phyloP scores from a whole-genome alignment of 2,329 filamentous ascomycete species.

The Botrytis cinerea region DNA sequence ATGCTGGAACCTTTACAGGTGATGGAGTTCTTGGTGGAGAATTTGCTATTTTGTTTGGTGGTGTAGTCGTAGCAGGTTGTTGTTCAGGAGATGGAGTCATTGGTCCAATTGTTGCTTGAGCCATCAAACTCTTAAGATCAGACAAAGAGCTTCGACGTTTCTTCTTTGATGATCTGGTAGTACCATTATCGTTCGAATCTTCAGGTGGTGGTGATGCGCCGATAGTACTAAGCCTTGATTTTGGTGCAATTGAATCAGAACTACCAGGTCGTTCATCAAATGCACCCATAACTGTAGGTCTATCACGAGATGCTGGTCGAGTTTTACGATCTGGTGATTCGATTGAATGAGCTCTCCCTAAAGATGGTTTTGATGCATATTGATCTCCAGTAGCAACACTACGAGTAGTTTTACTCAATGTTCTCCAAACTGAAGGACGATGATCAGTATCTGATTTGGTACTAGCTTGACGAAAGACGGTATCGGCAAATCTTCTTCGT shows the following conservation, averaged over 20 bases:
- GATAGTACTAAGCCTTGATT: constrained; percentile 38
- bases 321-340: constrained; percentile 58
- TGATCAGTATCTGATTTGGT: constrained; percentile 69
- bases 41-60: constrained; percentile 28
- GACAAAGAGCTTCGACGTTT: constrained; percentile 92
- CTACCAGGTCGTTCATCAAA: constrained; percentile 65
- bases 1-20: constrained; percentile 25
- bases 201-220: constrained; percentile 44
- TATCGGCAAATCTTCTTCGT: constrained; percentile 77
- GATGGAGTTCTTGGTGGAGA: constrained; percentile 40
- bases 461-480: constrained; percentile 75
- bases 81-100: constrained; percentile 39
- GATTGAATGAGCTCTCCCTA: constrained; percentile 74
- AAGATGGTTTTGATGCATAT: constrained; percentile 62
- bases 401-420: constrained; percentile 79
- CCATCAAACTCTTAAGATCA: constrained; percentile 73
- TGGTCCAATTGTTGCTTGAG: constrained; percentile 55
- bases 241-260: constrained; percentile 48
- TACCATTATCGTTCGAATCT: constrained; percentile 46
- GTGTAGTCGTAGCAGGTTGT: constrained; percentile 5
- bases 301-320: constrained; percentile 59
- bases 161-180: constrained; percentile 56
- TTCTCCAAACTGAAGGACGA: constrained; percentile 79
- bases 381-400: constrained; percentile 59
- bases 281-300: constrained; percentile 61